These are phyloP conservation scores for Cetraspora pellucida DNA, from an alignment of 192 early-diverging fungal species.

Conservation along the genomic window DNA sequence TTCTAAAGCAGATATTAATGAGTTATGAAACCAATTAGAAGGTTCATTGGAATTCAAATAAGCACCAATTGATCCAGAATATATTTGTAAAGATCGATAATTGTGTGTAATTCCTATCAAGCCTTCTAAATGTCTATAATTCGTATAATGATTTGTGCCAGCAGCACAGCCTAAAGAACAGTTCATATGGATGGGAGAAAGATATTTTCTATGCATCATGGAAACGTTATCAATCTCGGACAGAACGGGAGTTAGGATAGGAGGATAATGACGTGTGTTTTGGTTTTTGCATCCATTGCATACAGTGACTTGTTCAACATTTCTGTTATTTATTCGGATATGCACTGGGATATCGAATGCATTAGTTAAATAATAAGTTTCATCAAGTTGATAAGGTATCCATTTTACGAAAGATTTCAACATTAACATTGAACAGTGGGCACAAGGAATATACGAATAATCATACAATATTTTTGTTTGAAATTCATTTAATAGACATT, in stretches of 20 bases:
- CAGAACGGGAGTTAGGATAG: background rate
- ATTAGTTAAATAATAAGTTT: background rate
- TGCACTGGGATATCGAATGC: background rate
- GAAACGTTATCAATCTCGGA: background rate
- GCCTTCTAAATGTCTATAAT: background rate
- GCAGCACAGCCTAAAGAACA: background rate
- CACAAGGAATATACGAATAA: slow-evolving; percentile 7
- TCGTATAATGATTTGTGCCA: slow-evolving; percentile 1
- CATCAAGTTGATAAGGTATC: background rate
- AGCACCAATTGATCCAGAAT: background rate
- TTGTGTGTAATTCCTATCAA: background rate
- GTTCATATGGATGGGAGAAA: slow-evolving; percentile 10
- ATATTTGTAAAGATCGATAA: background rate
- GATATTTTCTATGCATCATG: background rate
- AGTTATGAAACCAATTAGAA: background rate
- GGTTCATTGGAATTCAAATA: background rate
- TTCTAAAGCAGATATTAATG: background rate
- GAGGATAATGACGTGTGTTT: background rate
- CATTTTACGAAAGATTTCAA: background rate
- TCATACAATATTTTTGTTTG: slow-evolving; percentile 9
- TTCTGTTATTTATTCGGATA: background rate
- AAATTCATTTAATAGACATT: background rate
- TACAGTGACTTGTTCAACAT: background rate
- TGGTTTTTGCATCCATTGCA: background rate
- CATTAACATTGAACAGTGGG: slow-evolving; percentile 23